phyloP scores from a whole-genome alignment of 805 yeast species.

The Wilhelminamyces savonicus region DNA sequence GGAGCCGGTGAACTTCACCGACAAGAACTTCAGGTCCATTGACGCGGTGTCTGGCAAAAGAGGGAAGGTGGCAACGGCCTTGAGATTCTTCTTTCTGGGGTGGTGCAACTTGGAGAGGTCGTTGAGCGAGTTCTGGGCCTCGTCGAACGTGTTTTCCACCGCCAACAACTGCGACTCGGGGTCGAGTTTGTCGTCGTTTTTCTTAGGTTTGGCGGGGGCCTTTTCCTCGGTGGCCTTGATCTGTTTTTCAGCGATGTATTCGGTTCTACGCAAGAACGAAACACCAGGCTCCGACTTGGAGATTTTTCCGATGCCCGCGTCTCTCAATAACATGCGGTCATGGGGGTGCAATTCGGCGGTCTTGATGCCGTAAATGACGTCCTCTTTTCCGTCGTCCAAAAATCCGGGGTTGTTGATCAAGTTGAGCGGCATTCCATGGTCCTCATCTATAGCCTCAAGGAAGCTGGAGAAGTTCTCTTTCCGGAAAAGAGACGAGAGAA shows the following conservation, averaged over 20 bases:
- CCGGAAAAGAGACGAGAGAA: slow-evolving; percentile 67
- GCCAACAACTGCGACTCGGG: slow-evolving; percentile 58
- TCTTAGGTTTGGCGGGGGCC: slow-evolving; percentile 11
- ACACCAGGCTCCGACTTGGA: slow-evolving; percentile 46
- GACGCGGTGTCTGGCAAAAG: slow-evolving; percentile 87
- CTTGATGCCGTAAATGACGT: slow-evolving; percentile 28
- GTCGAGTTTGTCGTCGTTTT: slow-evolving; percentile 30
- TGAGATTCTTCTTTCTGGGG: slow-evolving; percentile 68
- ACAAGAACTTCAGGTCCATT: slow-evolving; percentile 70
- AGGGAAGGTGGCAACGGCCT: slow-evolving; percentile 74
- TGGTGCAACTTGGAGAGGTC: slow-evolving; percentile 49
- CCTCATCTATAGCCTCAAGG: slow-evolving; percentile 50
- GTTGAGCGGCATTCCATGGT: slow-evolving; percentile 74
- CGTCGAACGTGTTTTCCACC: slow-evolving; percentile 75
- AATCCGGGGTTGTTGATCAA: slow-evolving; percentile 59
- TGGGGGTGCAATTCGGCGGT: slow-evolving; percentile 58
- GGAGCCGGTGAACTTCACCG: slow-evolving; percentile 56
- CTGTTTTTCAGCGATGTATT: slow-evolving; percentile 71
- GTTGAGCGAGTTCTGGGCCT: slow-evolving; percentile 42
- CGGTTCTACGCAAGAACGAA: slow-evolving; percentile 90
- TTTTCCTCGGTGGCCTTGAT: slow-evolving; percentile 12
- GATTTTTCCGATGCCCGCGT: slow-evolving; percentile 54
- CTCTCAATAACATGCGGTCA: slow-evolving; percentile 71
- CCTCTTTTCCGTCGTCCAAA: slow-evolving; percentile 54
- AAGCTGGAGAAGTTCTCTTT: slow-evolving; percentile 65